Evolutionary conservation across 106 monocot genomes (phyloP).

Genomic region (Posidonia australis): DNA sequence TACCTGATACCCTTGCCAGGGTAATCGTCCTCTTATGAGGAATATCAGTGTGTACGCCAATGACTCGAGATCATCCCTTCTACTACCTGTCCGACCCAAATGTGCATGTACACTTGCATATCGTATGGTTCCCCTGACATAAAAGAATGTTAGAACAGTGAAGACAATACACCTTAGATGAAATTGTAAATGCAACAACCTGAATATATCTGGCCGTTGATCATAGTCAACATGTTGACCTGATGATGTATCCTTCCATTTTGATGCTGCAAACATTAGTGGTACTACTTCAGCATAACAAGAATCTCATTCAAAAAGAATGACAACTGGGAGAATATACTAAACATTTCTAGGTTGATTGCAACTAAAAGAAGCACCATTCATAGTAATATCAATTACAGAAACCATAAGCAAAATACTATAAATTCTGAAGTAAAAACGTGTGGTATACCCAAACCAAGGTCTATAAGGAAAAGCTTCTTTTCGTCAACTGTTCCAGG

Average conservation of each 20-base stretch:
- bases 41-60: constrained; percentile 86
- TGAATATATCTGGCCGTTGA: constrained; percentile 95
- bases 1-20: constrained; percentile 99
- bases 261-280: constrained; percentile 47
- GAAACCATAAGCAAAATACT: not conserved
- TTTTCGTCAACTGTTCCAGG: constrained; percentile 89
- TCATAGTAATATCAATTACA: not conserved
- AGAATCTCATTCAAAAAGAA: not conserved
- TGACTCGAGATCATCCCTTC: constrained; percentile 94
- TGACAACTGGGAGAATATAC: not conserved
- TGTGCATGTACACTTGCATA: constrained; percentile 99
- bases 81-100: constrained; percentile 90
- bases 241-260: constrained; percentile 79
- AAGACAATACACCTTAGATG: not conserved
- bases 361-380: not conserved
- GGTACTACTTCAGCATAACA: not conserved
- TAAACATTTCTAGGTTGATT: not conserved
- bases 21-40: constrained; percentile 79
- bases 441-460: constrained; percentile 63
- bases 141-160: constrained; percentile 9
- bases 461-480: constrained; percentile 95
- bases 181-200: constrained; percentile 25
- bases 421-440: not conserved
- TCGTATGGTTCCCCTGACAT: constrained; percentile 84
- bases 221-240: constrained; percentile 97